Evolutionary conservation across 768 basidiomycete genomes (phyloP), one percentile per base, ranked within the genome.

Genomic region (Macrocybe gigantea): DNA sequence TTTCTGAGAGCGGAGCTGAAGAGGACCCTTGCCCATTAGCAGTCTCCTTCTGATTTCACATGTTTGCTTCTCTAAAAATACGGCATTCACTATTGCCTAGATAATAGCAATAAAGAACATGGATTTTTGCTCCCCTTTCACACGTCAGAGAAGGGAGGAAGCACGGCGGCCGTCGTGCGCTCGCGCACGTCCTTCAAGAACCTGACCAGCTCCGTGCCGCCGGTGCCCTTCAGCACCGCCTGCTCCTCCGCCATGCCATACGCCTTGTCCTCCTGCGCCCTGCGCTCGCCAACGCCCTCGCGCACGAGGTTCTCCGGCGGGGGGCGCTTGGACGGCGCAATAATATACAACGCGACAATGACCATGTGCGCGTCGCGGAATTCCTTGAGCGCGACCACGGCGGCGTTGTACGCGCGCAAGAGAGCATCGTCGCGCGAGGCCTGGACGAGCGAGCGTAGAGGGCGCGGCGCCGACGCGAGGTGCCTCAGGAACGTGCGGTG

Each of bases 321-420:
- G 14, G 63, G 67, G 44, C 65, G 59, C 53, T 72, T 64, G 7
- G 90, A 84, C 33, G 88, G 91, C 15, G 76, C 78, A 32, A 93
- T 72, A 53, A 94, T 89, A 60, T 89, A 93, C 36, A 84, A 56
- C 33, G 84, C 74, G 29, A 82, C 88, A 45, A 93, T 83, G 15
- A 78, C 73, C 66, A 93, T 82, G 64, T 93, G 91, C 7, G 78
- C 78, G 54, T 93, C 88, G 40, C 91, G 69, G 60, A 94, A 85
- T 53, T 72, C 64, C 64, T 87, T 88, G 50, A 94, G 70, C 1
- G 88, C 74, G 31, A 59, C 53, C 2, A 93, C 77, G 1, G 86
- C 81, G 3, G 56, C 55, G 56, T 93, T 87, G 61, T 90, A 94
- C 5, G 83, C 78, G 13, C 66, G 69, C 36, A 69, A 56, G 41